Evolutionary conservation across 805 yeast genomes (phyloP), one percentile per base, ranked within the genome.

Genomic region (Jamesozyma hellenica): DNA sequence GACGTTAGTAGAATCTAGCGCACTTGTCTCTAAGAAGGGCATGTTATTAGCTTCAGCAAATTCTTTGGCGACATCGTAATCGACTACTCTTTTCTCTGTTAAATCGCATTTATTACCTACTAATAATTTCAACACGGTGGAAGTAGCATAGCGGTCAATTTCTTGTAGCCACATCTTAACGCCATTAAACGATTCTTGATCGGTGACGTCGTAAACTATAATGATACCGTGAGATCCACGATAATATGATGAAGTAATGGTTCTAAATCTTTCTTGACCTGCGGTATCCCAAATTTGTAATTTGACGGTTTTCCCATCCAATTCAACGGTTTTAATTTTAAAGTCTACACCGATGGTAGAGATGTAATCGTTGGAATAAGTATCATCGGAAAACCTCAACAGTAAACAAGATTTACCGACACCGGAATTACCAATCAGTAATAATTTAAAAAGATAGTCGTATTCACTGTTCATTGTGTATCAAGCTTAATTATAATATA

Each of bases 281-380:
- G 97, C 98, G 41, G 98, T 92, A 62, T 92, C 98, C 98, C 98
- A 92, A 60, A 92, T 90, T 69, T 92, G 98, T 59, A 92, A 75
- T 68, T 92, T 92, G 61, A 92, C 92, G 40, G 95, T 85, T 71
- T 92, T 92, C 49, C 97, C 97, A 54, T 92, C 96, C 45, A 92
- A 72, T 61, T 92, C 97, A 41, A 83, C 82, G 37, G 92, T 83
- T 68, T 87, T 79, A 61, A 82, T 82, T 56, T 75, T 75, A 72
- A 92, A 92, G 63, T 92, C 98, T 39, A 92, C 97, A 42, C 98
- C 98, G 60, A 92, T 92, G 34, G 98, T 92, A 42, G 96, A 85
- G 57, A 92, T 88, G 67, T 90, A 92, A 55, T 92, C 95, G 55
- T 88, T 94, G 34, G 96, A 87, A 69, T 87, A 90, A 34, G 96